phyloP scores from a whole-genome alignment of 176 grass and related monocot species.

The Oryza glaberrima region DNA sequence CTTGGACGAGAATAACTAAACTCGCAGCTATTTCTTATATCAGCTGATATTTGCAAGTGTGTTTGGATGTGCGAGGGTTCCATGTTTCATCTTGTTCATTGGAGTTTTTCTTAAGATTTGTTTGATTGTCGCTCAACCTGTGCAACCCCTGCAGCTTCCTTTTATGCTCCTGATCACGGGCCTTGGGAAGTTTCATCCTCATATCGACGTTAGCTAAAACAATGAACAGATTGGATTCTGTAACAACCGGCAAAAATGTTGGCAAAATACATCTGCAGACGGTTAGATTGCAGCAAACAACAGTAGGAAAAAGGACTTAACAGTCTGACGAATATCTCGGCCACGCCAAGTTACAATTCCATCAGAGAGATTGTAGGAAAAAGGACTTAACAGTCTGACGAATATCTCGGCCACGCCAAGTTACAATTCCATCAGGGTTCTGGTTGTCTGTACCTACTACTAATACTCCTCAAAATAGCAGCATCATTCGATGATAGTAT shows the following conservation, averaged over 20 bases:
- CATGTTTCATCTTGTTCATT: constrained; percentile 5
- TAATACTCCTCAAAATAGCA: constrained; percentile 11
- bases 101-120: neutral
- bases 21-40: constrained; percentile 4
- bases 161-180: neutral
- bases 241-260: neutral
- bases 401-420: neutral
- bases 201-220: neutral
- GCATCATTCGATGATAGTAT: neutral
- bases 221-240: neutral
- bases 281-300: neutral
- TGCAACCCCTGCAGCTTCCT: neutral
- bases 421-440: neutral
- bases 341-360: neutral
- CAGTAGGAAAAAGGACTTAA: neutral
- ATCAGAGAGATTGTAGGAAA: neutral
- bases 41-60: neutral
- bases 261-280: neutral
- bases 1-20: constrained; percentile 33
- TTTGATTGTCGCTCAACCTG: neutral
- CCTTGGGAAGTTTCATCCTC: neutral
- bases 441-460: neutral
- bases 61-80: neutral
- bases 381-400: neutral
- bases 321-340: neutral